Conservation (phyloP, 2,329 filamentous ascomycete genomes). For the Pseudocercospora macadamiae region DNA sequence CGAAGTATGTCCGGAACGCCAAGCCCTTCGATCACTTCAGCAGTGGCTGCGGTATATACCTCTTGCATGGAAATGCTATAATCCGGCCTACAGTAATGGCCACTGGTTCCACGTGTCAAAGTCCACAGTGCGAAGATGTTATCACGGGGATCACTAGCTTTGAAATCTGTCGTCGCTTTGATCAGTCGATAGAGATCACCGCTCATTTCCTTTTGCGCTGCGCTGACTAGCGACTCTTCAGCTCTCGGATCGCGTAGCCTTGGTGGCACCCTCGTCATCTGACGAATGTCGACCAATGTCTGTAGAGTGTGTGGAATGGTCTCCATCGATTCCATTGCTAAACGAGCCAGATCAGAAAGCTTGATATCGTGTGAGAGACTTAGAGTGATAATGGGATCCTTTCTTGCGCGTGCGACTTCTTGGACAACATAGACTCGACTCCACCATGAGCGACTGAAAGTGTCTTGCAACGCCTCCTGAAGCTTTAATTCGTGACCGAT, state of each 20-base stretch:
- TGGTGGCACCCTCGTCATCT: not conserved
- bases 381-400: not conserved
- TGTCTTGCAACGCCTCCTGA: not conserved
- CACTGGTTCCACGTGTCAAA: not conserved
- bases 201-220: not conserved
- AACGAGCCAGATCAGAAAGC: not conserved
- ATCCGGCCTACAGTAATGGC: not conserved
- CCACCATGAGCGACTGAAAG: not conserved
- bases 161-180: not conserved
- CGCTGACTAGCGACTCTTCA: not conserved
- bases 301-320: not conserved
- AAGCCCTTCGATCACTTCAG: not conserved
- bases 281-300: not conserved
- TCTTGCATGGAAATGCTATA: not conserved
- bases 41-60: not conserved
- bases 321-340: not conserved
- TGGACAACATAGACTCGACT: not conserved
- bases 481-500: not conserved
- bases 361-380: not conserved
- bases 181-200: not conserved
- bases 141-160: not conserved
- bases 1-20: not conserved
- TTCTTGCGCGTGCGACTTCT: not conserved
- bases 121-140: not conserved
- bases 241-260: not conserved